Conservation (phyloP, 495 filamentous ascomycete genomes). For the Talaromyces thailandensis region DNA sequence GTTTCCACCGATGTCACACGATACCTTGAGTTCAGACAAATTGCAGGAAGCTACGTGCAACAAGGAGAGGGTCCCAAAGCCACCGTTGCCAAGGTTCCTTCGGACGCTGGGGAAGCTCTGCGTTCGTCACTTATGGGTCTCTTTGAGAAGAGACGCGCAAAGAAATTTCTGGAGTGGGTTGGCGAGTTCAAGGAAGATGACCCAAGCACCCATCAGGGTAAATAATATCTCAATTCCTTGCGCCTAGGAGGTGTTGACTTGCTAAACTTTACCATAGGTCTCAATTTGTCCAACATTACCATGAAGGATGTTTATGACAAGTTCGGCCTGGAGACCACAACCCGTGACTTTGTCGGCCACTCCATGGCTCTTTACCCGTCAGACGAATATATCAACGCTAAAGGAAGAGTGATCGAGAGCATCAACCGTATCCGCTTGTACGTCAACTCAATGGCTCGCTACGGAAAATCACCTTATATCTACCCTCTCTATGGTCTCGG, state of each 20-base stretch:
- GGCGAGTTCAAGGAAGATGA: constrained; percentile 82
- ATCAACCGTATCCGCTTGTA: constrained; percentile 92
- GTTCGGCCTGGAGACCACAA: constrained; percentile 84
- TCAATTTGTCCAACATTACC: constrained; percentile 67
- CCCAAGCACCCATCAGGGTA: constrained; percentile 78
- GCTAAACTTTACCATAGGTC: constrained; percentile 45
- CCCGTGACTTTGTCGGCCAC: constrained; percentile 93
- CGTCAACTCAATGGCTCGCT: constrained; percentile 94
- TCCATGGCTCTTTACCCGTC: constrained; percentile 93
- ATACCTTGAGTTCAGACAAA: constrained; percentile 98
- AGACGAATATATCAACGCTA: constrained; percentile 71
- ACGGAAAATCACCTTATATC: constrained; percentile 98
- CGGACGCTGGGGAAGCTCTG: constrained; percentile 84
- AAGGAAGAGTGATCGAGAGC: constrained; percentile 71
- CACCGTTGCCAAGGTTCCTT: constrained; percentile 93
- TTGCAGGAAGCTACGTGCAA: constrained; percentile 95
- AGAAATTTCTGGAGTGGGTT: constrained; percentile 96
- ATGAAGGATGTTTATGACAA: constrained; percentile 99
- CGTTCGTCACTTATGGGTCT: constrained; percentile 91
- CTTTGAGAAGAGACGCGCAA: constrained; percentile 95
- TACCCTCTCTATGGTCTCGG: constrained; percentile 97
- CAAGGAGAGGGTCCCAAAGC: constrained; percentile 71
- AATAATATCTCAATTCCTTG: no score
- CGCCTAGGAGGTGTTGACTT: not conserved
- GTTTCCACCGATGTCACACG: constrained; percentile 94